phyloP scores from a whole-genome alignment of 108 stramenopile genomes.

The Pseudonitzschia multiseries region DNA sequence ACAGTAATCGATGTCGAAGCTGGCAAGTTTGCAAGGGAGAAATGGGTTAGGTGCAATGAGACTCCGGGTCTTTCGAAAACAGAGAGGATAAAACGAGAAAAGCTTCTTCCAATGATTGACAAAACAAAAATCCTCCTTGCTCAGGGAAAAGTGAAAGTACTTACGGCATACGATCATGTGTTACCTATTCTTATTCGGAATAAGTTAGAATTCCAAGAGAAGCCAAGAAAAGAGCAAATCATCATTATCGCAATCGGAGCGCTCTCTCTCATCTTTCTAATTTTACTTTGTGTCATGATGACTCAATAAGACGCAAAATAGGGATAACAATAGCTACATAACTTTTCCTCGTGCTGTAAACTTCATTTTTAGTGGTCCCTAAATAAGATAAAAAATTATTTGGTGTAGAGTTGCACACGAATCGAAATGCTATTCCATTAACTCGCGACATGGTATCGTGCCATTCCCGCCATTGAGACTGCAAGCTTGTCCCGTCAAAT shows the following conservation, averaged over 20 bases:
- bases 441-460: constrained; percentile 69
- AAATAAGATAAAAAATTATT: background rate
- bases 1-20: constrained; percentile 2
- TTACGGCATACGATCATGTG: background rate
- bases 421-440: constrained; percentile 58
- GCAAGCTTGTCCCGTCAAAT: constrained; percentile 80
- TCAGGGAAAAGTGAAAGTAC: background rate
- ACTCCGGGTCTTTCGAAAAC: background rate
- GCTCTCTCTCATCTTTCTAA: background rate
- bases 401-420: background rate
- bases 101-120: background rate
- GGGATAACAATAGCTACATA: background rate
- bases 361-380: background rate
- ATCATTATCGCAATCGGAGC: constrained; percentile 4
- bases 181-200: background rate
- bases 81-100: background rate
- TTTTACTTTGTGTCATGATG: constrained; percentile 11
- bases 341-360: background rate
- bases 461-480: constrained; percentile 73
- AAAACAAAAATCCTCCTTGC: background rate
- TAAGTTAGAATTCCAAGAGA: constrained; percentile 1
- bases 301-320: background rate
- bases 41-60: background rate
- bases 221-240: constrained; percentile 16
- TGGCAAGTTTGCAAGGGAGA: background rate